Base-by-base conservation (phyloP, 768 basidiomycete species). In the Gyrodon lividus region DNA sequence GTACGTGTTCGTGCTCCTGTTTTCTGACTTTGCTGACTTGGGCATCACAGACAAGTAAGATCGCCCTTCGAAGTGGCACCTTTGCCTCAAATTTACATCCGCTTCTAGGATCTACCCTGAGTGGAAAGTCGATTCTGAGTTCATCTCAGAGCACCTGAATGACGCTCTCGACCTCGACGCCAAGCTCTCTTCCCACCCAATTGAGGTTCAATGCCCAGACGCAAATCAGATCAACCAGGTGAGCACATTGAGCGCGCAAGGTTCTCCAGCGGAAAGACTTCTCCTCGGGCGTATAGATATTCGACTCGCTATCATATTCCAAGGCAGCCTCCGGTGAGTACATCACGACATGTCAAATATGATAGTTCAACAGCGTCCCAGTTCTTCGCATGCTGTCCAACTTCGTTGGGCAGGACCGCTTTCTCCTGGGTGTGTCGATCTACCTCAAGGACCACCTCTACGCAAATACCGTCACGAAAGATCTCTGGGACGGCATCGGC, bases 311-410 rank as follows among this genome's bases (percentile, higher is more conserved):
- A 46, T 91, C 87, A 3, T 96, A 95, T 68, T 84, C 87, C 37
- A 95, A 91, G 69, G 87, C 86, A 46, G 87, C 83, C 13, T 87
- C 87, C 23, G 83, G 87, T 87, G 58, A 30, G 73, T 60, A 30
- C 16, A 41, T 44, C 8, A 10, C 44, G 24, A 28, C 22, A 24
- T 30, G 14, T 13, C 23, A 7, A 7, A 45, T n/a, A 16, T 19
- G 48, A 34, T 3, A 17, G 41, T 33, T 43, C 22, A 56, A 37
- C 5, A n/a, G 34, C 35, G 10, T 16, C 16, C 3, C 64, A 79
- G 95, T 97, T n/a, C 80, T 98, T 42, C 88, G 92, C 62, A 98
- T 98, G 95, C 75, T 98, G 49, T 83, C 86, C 19, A 82, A 83
- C 64, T 87, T 88, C 56, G 91, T 95, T 17, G 93, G 95, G 42